A percentile compares a stretch with the other conserved stretches of the same genome.
Evolutionary conservation across 345 rosid genomes (phyloP).

Genomic region (Hibiscus tridactylites): DNA sequence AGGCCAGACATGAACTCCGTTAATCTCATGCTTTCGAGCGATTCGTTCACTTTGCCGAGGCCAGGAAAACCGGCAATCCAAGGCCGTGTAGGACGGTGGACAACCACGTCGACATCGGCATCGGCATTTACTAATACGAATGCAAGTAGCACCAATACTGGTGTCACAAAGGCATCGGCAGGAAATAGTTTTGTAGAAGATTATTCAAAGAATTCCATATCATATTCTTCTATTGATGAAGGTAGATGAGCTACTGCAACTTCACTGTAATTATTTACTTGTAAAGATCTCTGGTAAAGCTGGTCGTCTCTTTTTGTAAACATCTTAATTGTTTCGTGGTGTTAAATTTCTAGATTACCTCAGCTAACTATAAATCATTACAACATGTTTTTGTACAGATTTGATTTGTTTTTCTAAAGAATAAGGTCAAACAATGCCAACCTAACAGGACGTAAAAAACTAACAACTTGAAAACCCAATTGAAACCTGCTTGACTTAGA

Average conservation of each 20-base stretch:
- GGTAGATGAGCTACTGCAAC: conserved; percentile 43
- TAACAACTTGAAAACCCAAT: too few relatives aligned
- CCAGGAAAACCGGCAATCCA: conserved; percentile 77
- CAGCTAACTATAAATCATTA: not conserved
- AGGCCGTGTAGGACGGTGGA: conserved; percentile 49
- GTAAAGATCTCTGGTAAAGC: not conserved
- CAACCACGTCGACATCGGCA: conserved; percentile 31
- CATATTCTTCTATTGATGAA: conserved; percentile 72
- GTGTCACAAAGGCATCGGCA: conserved; percentile 29
- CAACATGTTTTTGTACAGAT: too few relatives aligned
- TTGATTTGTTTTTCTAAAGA: too few relatives aligned
- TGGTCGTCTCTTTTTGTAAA: not conserved
- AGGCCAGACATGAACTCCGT: conserved; percentile 79
- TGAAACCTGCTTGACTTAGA: too few relatives aligned
- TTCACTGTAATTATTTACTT: not conserved
- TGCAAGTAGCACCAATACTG: conserved; percentile 29
- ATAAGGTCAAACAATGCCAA: too few relatives aligned
- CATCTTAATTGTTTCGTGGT: not conserved
- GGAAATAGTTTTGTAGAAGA: conserved; percentile 55
- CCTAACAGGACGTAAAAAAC: too few relatives aligned
- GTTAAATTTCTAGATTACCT: not conserved
- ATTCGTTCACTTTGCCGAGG: conserved; percentile 58
- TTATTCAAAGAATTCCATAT: conserved; percentile 69
- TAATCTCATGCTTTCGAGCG: conserved; percentile 80
- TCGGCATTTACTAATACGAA: conserved; percentile 30